A percentile compares a stretch with the other conserved stretches of the same genome.
Evolutionary conservation across 257 asterid genomes (phyloP).

Genomic region (Phtheirospermum japonicum): DNA sequence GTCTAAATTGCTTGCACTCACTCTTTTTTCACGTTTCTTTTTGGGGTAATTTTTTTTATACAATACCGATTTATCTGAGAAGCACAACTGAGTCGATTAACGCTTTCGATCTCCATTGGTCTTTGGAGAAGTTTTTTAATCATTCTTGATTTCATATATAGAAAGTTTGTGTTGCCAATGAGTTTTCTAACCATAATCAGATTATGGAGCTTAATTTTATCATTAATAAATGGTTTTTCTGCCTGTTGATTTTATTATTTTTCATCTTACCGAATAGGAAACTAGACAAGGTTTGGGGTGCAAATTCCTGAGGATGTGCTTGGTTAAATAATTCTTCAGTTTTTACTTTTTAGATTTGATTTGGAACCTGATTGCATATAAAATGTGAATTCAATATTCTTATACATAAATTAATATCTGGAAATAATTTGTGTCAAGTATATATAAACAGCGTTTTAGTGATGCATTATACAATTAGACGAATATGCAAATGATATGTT

Average conservation of each 20-base stretch:
- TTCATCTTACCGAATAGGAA: no score
- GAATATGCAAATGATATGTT: no score
- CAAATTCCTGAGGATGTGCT: background rate
- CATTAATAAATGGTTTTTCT: no score
- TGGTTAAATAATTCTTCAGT: no score
- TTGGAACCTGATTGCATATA: no score
- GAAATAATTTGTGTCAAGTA: no score
- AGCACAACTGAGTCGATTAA: conserved; percentile 7
- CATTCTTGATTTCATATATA: conserved; percentile 26
- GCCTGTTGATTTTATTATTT: no score
- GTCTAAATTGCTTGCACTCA: conserved; percentile 13
- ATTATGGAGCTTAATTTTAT: conserved; percentile 8
- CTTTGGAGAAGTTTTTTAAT: conserved; percentile 22
- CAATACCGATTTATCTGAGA: conserved; percentile 18
- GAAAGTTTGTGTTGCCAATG: background rate
- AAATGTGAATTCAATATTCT: no score
- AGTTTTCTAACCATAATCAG: conserved; percentile 14
- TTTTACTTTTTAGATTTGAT: background rate
- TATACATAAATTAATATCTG: no score
- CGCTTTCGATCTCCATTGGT: conserved; percentile 2
- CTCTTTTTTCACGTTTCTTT: conserved; percentile 16
- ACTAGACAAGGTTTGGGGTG: no score
- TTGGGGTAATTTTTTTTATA: conserved; percentile 20
- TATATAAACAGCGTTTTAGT: no score
- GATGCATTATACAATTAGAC: no score